phyloP scores from a whole-genome alignment of 2,329 filamentous ascomycete species.

The Diaporthe humulicola region DNA sequence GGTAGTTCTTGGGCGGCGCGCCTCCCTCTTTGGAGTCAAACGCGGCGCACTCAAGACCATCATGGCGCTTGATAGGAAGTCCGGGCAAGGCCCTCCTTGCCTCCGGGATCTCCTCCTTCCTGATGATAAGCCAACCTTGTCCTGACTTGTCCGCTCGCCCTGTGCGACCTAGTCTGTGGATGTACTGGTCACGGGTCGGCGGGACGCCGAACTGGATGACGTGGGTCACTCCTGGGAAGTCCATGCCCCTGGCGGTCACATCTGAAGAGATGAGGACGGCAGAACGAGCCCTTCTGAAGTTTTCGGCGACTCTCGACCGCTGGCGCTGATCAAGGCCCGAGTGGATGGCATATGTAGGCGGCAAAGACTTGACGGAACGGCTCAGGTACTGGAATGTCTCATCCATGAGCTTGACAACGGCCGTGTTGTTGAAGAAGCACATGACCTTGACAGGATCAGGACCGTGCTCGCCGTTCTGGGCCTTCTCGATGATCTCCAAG shows the following conservation, averaged over 20 bases:
- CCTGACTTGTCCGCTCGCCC: slow-evolving; percentile 81
- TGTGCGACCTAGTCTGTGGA: slow-evolving; percentile 83
- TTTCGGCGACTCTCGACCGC: slow-evolving; percentile 78
- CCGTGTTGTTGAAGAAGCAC: slow-evolving; percentile 87
- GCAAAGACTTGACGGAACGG: slow-evolving; percentile 55
- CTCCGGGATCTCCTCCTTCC: slow-evolving; percentile 63
- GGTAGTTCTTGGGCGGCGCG: slow-evolving; percentile 60
- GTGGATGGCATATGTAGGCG: slow-evolving; percentile 75
- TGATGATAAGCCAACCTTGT: slow-evolving; percentile 77
- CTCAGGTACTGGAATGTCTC: slow-evolving; percentile 66
- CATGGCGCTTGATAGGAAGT: slow-evolving; percentile 72
- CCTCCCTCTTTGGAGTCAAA: slow-evolving; percentile 64
- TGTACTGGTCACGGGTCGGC: slow-evolving; percentile 76
- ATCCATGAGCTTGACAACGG: slow-evolving; percentile 74
- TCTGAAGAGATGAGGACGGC: slow-evolving; percentile 83
- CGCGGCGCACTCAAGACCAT: slow-evolving; percentile 62
- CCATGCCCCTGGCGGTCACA: slow-evolving; percentile 86
- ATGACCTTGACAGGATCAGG: slow-evolving; percentile 91
- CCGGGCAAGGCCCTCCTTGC: slow-evolving; percentile 66
- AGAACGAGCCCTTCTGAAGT: slow-evolving; percentile 74
- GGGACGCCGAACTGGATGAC: slow-evolving; percentile 81
- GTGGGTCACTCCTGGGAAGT: slow-evolving; percentile 85
- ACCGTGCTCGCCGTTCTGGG: slow-evolving; percentile 51
- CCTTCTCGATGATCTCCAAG: slow-evolving; percentile 78
- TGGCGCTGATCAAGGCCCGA: slow-evolving; percentile 78